Base-by-base conservation (phyloP, 2,329 filamentous ascomycete genomes). In the Pezicula neosporulosa region DNA sequence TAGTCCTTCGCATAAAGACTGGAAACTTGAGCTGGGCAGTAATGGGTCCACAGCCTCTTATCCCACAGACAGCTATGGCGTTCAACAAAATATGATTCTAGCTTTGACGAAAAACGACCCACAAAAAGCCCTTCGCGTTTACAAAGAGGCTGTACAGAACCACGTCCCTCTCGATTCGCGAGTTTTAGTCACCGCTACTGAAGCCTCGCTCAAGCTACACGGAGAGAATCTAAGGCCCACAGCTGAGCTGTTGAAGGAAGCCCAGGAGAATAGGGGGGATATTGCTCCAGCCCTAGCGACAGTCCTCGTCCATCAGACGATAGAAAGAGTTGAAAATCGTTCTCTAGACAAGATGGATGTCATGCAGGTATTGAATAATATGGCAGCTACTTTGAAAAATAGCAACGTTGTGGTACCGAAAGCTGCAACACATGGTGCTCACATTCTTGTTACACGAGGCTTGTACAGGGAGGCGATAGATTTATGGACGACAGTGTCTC, bases 401-500 rank as follows among this genome's bases (percentile, higher is more conserved):
- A 48, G 48, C 30, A 57, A 56, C 1, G 47, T 64, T n/a, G 45
- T 44, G 3, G 42, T 67, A 28, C 47, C 52, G 16, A 10, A 16
- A 21, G 53, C 65, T 6, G 50, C 65, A 4, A 66, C 61, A 13
- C 60, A 64, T 21, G 55, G 60, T 2, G 55, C 60, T 9, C 62
- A 56, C 35, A 49, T 57, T 28, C 57, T 68, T 12, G 55, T 61
- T 10, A 53, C 45, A 24, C 49, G 48, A 15, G 54, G 58, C 3
- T 33, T 49, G 5, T 52, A 52, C 42, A 48, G 44, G 6, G 38
- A 54, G n/a, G 63, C 62, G n/a, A 46, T 66, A 24, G 53, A 60
- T 18, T 56, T 67, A 15, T 68, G 63, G 64, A 51, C 54, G 6
- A 52, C 54, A 21, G 53, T 63, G 44, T 61, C 60, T 39, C 39